These are phyloP conservation scores for Pyropia haitanensis DNA, from an alignment of 23 red algal species.

Conservation along the genomic window DNA sequence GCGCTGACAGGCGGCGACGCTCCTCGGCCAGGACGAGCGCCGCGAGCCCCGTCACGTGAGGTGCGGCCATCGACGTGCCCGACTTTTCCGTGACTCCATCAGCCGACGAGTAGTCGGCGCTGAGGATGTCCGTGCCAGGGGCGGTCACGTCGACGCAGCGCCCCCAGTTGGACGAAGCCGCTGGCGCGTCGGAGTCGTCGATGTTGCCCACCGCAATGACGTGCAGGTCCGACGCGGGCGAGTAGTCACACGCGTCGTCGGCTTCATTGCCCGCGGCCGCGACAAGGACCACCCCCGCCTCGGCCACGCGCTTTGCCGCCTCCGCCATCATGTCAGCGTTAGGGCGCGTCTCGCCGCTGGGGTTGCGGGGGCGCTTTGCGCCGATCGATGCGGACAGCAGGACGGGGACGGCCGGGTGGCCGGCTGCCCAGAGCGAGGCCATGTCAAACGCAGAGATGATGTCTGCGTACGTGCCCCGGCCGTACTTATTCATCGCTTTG, in stretches of 20 bases:
- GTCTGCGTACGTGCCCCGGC: slow-evolving; percentile 27
- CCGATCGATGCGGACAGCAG: slow-evolving; percentile 30
- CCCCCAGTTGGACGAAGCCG: slow-evolving; percentile 28
- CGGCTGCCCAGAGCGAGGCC: slow-evolving; percentile 1
- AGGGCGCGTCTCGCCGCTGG: too few species aligned
- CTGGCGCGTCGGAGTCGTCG: slow-evolving; percentile 11
- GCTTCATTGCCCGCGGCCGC: slow-evolving; percentile 38
- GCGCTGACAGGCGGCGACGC: background rate
- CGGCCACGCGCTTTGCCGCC: background rate
- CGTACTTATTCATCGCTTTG: slow-evolving; percentile 16
- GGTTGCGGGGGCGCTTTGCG: too few species aligned
- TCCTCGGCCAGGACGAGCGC: slow-evolving; percentile 36
- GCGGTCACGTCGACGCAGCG: slow-evolving; percentile 46
- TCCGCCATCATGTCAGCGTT: slow-evolving; percentile 19
- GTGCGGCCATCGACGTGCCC: slow-evolving; percentile 44
- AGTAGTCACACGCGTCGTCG: slow-evolving; percentile 39
- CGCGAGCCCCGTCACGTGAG: slow-evolving; percentile 27
- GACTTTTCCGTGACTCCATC: background rate
- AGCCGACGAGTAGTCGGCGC: slow-evolving; percentile 24
- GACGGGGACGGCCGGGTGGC: slow-evolving; percentile 20
- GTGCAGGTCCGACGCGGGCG: slow-evolving; percentile 20
- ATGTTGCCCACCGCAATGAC: slow-evolving; percentile 28
- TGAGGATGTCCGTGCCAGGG: slow-evolving; percentile 31
- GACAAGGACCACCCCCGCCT: slow-evolving; percentile 27
- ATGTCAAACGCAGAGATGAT: slow-evolving; percentile 26